Conservation (phyloP, 495 filamentous ascomycete genomes). For the Daldinia caldariorum region DNA sequence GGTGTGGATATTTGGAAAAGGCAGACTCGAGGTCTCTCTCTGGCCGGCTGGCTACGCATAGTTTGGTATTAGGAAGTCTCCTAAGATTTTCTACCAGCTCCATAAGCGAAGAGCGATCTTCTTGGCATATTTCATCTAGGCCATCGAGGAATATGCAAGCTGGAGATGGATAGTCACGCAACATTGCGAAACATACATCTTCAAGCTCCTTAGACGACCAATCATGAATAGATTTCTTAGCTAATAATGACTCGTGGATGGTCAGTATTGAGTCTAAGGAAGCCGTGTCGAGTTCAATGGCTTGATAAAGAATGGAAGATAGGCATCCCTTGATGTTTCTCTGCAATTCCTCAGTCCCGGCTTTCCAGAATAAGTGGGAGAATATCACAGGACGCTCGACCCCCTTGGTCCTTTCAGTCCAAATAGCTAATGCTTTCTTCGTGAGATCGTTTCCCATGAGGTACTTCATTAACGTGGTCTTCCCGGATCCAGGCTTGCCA, state of each 20-base stretch:
- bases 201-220: not conserved
- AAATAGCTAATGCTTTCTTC: not conserved
- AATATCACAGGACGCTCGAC: constrained; percentile 18
- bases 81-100: not conserved
- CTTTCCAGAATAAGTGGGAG: constrained; percentile 27
- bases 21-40: not conserved
- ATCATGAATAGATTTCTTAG: not conserved
- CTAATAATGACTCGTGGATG: not conserved
- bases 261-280: not conserved
- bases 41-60: not conserved
- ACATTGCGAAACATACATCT: not conserved
- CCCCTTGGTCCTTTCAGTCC: not conserved
- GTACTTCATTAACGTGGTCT: not conserved
- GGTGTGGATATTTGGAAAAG: not conserved
- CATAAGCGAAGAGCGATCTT: constrained; percentile 1
- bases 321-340: constrained; percentile 11
- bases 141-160: constrained; percentile 23
- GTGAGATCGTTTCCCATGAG: not conserved
- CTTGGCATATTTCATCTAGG: constrained; percentile 19
- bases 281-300: not conserved
- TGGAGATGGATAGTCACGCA: constrained; percentile 9
- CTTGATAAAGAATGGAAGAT: not conserved
- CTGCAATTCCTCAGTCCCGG: constrained; percentile 6
- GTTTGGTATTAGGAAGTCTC: not conserved
- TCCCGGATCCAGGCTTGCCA: not conserved